Base-by-base conservation (phyloP, 164 flowering plant genomes). In the Protea cynaroides region DNA sequence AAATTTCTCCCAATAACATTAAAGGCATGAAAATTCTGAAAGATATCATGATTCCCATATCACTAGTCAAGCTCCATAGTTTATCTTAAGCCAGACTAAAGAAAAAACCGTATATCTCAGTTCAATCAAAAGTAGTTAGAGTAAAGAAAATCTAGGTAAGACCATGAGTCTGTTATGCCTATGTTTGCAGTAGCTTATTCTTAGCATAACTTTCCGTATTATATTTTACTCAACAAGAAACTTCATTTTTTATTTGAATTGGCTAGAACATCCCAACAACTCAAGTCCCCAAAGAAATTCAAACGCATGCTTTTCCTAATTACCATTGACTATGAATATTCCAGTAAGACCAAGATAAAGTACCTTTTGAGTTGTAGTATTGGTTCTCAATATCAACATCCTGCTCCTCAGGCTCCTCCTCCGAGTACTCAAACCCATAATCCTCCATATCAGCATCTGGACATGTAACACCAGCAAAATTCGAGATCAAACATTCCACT, bases 401-500 rank as follows among this genome's bases (percentile, higher is more conserved):
- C 70, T 95, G 97, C 72, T 95, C 99, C 74, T 95, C 98, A 0
- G 85, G 96, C 72, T 95, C 99, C 73, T 95, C 99, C 1, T 92
- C 97, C 1, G 99, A 95, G 80, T 95, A 95, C 78, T 90, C 99
- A 65, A 95, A 95, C 17, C 99, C 99, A 73, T 95, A 95, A 70
- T 95, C 99, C 73, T 95, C 99, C 99, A 95, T 95, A 76, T 95
- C 99, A 0, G 94, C 97, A 80, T 92, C 99, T 95, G 52, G 12
- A 66, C 59, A 55, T 1, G 49, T 29, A 50, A 46, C 13, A 22
- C 14, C 17, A 46, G 8, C 55, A 54, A 55, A 34, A 19, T 61
- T 61, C 63, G 5, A 5, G 4, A 29, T 29, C 34, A 29, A 29
- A 29, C 34, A 29, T 29, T 29, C 34, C 34, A 29, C 5, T 29